Evolutionary conservation across 805 yeast species (phyloP).

Genomic region (Candida vartiovaarae): DNA sequence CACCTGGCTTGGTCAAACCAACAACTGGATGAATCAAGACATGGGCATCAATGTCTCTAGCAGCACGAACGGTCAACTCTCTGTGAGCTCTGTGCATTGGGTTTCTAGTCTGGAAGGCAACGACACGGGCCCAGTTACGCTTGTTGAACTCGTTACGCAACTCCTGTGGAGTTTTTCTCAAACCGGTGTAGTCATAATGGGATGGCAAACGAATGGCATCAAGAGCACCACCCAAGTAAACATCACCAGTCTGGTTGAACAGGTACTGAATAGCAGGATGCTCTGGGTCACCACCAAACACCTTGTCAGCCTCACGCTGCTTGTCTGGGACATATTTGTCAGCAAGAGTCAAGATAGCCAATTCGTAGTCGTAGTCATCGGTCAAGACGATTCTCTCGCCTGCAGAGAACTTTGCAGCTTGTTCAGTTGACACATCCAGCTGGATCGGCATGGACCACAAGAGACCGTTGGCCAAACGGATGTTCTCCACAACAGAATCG

Average conservation of each 20-base stretch:
- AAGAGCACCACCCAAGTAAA: slow-evolving; percentile 80
- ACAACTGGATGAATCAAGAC: slow-evolving; percentile 95
- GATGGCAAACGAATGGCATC: slow-evolving; percentile 79
- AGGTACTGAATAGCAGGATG: slow-evolving; percentile 87
- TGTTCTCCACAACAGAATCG: slow-evolving; percentile 51
- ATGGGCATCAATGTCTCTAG: slow-evolving; percentile 83
- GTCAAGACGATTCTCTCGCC: slow-evolving; percentile 66
- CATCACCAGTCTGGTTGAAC: slow-evolving; percentile 67
- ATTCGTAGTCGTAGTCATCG: slow-evolving; percentile 72
- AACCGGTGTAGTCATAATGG: slow-evolving; percentile 85
- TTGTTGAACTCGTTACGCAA: slow-evolving; percentile 75
- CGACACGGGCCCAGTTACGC: slow-evolving; percentile 82
- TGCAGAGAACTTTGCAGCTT: slow-evolving; percentile 35
- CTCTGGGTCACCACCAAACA: slow-evolving; percentile 94
- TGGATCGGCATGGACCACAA: slow-evolving; percentile 93
- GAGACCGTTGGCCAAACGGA: slow-evolving; percentile 69
- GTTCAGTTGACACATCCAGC: slow-evolving; percentile 57
- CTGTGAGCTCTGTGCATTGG: slow-evolving; percentile 99
- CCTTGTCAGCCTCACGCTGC: slow-evolving; percentile 69
- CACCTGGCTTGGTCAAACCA: slow-evolving; percentile 95
- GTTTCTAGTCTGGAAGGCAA: slow-evolving; percentile 96
- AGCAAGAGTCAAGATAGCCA: slow-evolving; percentile 75
- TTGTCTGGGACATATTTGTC: slow-evolving; percentile 83
- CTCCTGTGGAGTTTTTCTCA: slow-evolving; percentile 87
- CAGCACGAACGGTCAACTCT: slow-evolving; percentile 93